phyloP scores from a whole-genome alignment of 768 basidiomycete genomes.

The Xerocomus spinulosus region DNA sequence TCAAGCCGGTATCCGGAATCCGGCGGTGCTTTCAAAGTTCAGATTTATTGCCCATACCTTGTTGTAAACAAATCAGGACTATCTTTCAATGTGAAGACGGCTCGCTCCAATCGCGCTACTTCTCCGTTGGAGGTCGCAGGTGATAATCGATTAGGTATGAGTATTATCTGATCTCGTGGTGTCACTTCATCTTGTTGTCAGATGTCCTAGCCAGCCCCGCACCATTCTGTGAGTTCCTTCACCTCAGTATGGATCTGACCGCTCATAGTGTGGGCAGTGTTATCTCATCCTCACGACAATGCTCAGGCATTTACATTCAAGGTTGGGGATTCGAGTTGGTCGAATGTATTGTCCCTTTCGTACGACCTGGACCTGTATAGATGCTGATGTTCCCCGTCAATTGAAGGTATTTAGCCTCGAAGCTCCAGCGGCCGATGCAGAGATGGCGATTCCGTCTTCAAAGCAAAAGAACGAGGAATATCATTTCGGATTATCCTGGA shows the following conservation, averaged over 20 bases:
- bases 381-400: slow-evolving; percentile 5
- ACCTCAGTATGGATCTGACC: slow-evolving; percentile 1
- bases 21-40: slow-evolving; percentile 94
- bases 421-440: slow-evolving; percentile 86
- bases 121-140: slow-evolving; percentile 82
- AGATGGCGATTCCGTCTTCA: slow-evolving; percentile 64
- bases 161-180: slow-evolving; percentile 10
- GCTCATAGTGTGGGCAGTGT: slow-evolving; percentile 47
- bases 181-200: slow-evolving; percentile 17
- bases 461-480: slow-evolving; percentile 61
- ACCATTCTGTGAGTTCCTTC: slow-evolving; percentile 70
- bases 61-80: slow-evolving; percentile 90
- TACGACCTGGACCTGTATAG: background rate
- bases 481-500: slow-evolving; percentile 86
- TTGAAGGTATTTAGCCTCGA: slow-evolving; percentile 80
- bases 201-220: slow-evolving; percentile 48
- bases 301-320: slow-evolving; percentile 83
- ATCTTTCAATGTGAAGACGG: slow-evolving; percentile 69
- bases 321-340: slow-evolving; percentile 83
- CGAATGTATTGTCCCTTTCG: slow-evolving; percentile 50
- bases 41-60: slow-evolving; percentile 88
- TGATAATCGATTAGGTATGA: slow-evolving; percentile 56
- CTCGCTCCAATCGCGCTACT: slow-evolving; percentile 56
- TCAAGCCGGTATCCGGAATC: slow-evolving; percentile 75
- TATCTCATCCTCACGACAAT: slow-evolving; percentile 76